Base-by-base conservation (phyloP, 169 alveolate genomes). In the Theileria sp. region DNA sequence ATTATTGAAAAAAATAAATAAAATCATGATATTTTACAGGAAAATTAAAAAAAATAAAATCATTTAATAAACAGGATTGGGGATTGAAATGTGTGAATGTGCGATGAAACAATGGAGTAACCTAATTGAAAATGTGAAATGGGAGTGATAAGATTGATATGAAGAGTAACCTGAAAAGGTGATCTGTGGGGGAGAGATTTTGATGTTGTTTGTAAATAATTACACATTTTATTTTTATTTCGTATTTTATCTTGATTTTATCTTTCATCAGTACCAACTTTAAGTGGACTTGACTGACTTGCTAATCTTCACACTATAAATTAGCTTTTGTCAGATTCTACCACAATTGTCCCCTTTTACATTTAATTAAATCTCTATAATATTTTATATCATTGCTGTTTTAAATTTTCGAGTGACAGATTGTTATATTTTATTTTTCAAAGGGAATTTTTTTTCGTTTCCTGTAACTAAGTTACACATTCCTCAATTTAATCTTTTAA, bases 181-280 rank as follows among this genome's bases (percentile, higher is more conserved):
- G 15, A 58, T 21, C 67, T 58, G 67, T 58, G 67, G 67, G 67
- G 67, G n/a, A 58, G 15, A 25, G 67, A 25, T 58, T 58, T 58
- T 25, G 67, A 58, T 58, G 67, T 58, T 58, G 67, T 58, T 58
- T 58, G 67, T 58, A 25, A 9, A 58, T 58, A 21, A 58, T 25
- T 58, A 58, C 67, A 58, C 67, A 58, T 58, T 58, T 58, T 58
- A 58, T 25, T 58, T 58, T 58, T 58, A 58, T 58, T 58, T 25
- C 10, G 28, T 58, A 21, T 58, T 21, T 58, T 58, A 58, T 21
- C 26, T 25, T 58, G 3, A 0, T 58, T 58, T 58, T 10, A 58
- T 25, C 67, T 25, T 8, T 17, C 10, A 21, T 13, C 54, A 44
- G 12, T 44, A 13, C 17, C 17, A 44, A 44, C 12, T 44, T 44